Conservation (phyloP, 73 alveolate genomes). For the Paramecium sexaurelia region DNA sequence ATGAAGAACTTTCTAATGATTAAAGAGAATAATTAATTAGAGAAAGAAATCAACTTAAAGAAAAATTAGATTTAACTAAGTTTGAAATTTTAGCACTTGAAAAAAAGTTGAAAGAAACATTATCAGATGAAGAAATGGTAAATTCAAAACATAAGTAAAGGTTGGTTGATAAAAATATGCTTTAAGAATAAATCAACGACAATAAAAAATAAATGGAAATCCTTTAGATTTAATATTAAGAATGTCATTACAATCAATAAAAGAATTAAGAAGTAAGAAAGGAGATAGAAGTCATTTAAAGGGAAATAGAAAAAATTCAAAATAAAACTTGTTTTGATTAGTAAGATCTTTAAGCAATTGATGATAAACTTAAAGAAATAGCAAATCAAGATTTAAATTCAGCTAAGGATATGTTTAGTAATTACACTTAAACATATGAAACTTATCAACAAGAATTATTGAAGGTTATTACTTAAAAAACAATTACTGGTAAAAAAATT, state of each 20-base stretch:
- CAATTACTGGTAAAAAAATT: background rate
- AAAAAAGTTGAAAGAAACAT: background rate
- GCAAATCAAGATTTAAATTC: constrained; percentile 21
- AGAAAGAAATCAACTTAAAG: constrained; percentile 1
- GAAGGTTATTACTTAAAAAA: background rate
- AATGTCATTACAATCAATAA: constrained; percentile 13
- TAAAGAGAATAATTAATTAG: constrained; percentile 22
- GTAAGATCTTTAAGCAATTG: background rate
- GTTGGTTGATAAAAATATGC: constrained; percentile 32
- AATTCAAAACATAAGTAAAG: background rate
- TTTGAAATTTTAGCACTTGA: background rate
- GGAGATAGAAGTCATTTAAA: background rate
- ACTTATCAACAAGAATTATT: background rate
- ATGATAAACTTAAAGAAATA: constrained; percentile 28
- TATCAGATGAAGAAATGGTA: constrained; percentile 6
- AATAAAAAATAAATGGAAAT: background rate
- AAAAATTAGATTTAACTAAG: background rate
- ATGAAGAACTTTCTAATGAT: constrained; percentile 46
- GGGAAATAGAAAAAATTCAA: background rate
- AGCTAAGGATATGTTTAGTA: constrained; percentile 23
- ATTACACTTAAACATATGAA: background rate
- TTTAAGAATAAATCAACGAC: constrained; percentile 1
- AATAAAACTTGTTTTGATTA: background rate
- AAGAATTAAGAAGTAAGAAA: constrained; percentile 14
- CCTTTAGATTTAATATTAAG: background rate